Evolutionary conservation across 2,329 filamentous ascomycete species (phyloP).

Genomic region (Xylariaceae sp.): DNA sequence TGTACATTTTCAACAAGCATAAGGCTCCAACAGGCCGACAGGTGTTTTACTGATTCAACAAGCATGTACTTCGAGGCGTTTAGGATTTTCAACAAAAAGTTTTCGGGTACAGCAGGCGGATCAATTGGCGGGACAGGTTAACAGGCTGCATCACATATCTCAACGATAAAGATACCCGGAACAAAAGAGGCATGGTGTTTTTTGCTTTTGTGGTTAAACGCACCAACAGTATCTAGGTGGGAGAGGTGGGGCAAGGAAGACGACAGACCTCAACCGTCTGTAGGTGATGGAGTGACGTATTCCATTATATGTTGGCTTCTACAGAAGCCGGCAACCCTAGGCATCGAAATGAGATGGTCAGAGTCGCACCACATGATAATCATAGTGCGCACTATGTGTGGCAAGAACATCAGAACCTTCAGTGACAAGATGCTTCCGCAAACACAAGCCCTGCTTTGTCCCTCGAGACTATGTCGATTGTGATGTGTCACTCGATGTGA

Average conservation of each 20-base stretch:
- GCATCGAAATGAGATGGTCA: background rate
- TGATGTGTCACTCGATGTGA: too few species aligned
- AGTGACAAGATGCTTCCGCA: too few species aligned
- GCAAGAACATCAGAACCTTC: too few species aligned
- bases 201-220: constrained; percentile 9
- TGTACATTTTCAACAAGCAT: constrained; percentile 36
- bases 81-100: constrained; percentile 35
- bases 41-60: constrained; percentile 31
- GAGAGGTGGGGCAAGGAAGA: constrained; percentile 1
- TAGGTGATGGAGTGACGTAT: too few species aligned
- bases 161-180: constrained; percentile 40
- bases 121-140: constrained; percentile 24
- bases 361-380: too few species aligned
- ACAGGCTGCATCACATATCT: constrained; percentile 37
- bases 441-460: too few species aligned
- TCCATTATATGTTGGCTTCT: too few species aligned
- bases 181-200: constrained; percentile 13
- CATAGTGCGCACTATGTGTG: too few species aligned
- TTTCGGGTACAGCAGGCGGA: constrained; percentile 26
- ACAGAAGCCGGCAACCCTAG: background rate
- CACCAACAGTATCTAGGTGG: background rate
- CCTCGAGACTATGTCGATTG: too few species aligned
- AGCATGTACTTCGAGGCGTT: constrained; percentile 33
- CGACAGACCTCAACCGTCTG: constrained; percentile 23
- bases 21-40: constrained; percentile 12